These are phyloP conservation scores for Durio zibethinus DNA, from an alignment of 345 rosid genomes.

Conservation along the genomic window DNA sequence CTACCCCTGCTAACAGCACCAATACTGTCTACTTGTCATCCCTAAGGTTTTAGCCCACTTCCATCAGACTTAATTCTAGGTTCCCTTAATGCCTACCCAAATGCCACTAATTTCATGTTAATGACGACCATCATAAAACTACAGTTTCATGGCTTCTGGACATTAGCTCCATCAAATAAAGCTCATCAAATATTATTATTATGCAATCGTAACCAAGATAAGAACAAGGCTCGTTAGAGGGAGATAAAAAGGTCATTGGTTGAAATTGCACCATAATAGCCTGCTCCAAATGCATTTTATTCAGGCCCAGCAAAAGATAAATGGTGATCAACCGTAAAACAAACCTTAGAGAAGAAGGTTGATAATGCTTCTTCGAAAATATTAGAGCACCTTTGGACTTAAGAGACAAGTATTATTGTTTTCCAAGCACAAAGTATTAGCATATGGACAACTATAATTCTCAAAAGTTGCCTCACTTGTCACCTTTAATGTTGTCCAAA, in stretches of 20 bases:
- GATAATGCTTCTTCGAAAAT: background rate
- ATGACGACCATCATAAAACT: background rate
- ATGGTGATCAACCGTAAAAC: background rate
- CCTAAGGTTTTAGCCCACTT: background rate
- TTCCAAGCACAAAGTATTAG: slow-evolving; percentile 1
- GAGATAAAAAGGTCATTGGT: too few relatives aligned
- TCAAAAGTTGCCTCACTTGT: background rate
- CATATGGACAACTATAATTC: background rate
- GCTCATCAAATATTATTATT: background rate
- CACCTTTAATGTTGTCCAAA: background rate
- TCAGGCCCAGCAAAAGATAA: background rate
- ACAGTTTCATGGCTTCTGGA: background rate
- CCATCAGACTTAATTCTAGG: background rate
- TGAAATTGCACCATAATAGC: background rate
- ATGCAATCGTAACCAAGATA: background rate
- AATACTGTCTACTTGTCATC: background rate
- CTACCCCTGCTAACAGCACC: background rate
- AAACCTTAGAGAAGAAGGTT: background rate
- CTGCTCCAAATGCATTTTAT: background rate
- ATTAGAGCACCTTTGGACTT: background rate
- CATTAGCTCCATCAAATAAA: background rate
- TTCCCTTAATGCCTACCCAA: background rate
- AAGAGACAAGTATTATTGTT: background rate
- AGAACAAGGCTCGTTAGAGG: background rate
- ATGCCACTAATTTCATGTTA: background rate